Conservation (phyloP, 768 basidiomycete species). For the Kwoniella bestiolae region DNA sequence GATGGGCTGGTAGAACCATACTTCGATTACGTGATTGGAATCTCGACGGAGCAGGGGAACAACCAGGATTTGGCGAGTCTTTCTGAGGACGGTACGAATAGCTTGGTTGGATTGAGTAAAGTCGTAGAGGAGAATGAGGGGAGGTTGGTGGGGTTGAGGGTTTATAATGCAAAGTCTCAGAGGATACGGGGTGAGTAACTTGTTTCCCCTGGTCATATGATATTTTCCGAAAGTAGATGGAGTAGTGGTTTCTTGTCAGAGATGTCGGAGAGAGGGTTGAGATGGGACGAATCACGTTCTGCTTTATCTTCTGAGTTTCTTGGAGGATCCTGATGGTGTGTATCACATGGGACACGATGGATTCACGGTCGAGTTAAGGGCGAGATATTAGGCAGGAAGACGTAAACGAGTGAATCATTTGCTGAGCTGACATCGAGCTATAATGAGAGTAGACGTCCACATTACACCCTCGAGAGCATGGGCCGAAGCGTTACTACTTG, state of each 20-base stretch:
- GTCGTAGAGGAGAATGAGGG: slow-evolving; percentile 53
- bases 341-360: too few species aligned
- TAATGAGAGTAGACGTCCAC: slow-evolving; percentile 87
- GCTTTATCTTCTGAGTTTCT: too few species aligned
- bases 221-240: too few species aligned
- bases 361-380: too few species aligned
- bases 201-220: neutral
- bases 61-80: neutral
- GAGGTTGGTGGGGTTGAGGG: slow-evolving; percentile 43
- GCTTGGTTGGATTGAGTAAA: slow-evolving; percentile 40
- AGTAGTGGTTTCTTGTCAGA: too few species aligned
- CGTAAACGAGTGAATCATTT: too few species aligned
- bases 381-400: too few species aligned
- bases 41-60: slow-evolving; percentile 60
- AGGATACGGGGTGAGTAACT: slow-evolving; percentile 48
- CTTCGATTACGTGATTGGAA: slow-evolving; percentile 95
- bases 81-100: neutral
- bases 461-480: slow-evolving; percentile 84
- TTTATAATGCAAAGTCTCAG: slow-evolving; percentile 56
- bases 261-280: too few species aligned
- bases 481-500: slow-evolving; percentile 61
- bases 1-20: slow-evolving; percentile 86
- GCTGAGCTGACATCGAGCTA: too few species aligned
- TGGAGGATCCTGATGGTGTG: neutral
- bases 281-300: too few species aligned